Evolutionary conservation across 805 yeast genomes (phyloP).

Genomic region (Ogataea methanolica): DNA sequence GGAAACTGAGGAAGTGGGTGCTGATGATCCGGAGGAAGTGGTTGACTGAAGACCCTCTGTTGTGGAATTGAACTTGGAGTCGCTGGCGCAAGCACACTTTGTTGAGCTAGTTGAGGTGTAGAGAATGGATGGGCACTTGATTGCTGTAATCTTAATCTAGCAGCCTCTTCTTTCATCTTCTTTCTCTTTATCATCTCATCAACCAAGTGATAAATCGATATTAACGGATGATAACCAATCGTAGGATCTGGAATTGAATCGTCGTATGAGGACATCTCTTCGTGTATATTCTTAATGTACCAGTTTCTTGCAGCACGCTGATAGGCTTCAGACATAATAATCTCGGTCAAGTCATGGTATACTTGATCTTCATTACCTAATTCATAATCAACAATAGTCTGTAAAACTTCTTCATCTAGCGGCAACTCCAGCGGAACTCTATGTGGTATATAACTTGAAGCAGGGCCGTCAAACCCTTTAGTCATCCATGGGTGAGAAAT

Average conservation of each 20-base stretch:
- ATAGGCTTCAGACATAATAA: constrained; percentile 65
- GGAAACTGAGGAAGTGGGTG: constrained; percentile 33
- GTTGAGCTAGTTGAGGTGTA: constrained; percentile 13
- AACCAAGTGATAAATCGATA: constrained; percentile 82
- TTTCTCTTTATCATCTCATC: constrained; percentile 77
- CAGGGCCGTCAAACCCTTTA: constrained; percentile 74
- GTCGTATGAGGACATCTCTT: constrained; percentile 19
- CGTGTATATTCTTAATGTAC: constrained; percentile 41
- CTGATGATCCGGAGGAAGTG: constrained; percentile 19
- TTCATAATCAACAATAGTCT: constrained; percentile 73
- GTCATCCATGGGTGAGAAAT: constrained; percentile 93
- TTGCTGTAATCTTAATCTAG: constrained; percentile 23
- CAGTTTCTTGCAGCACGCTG: constrained; percentile 57
- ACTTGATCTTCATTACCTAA: constrained; percentile 67
- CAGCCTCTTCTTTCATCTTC: constrained; percentile 50
- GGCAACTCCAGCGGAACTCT: constrained; percentile 73
- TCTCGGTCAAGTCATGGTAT: constrained; percentile 46
- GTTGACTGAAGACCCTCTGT: constrained; percentile 23
- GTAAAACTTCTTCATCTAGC: constrained; percentile 59
- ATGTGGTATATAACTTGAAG: constrained; percentile 68
- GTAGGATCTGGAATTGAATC: constrained; percentile 65
- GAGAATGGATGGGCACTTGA: constrained; percentile 9
- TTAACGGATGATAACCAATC: constrained; percentile 78
- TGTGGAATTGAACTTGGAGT: constrained; percentile 11
- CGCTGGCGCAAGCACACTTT: constrained; percentile 10